These are phyloP conservation scores for Wallacemonas sp. DNA, from an alignment of 208 protist genomes.

Conservation along the genomic window DNA sequence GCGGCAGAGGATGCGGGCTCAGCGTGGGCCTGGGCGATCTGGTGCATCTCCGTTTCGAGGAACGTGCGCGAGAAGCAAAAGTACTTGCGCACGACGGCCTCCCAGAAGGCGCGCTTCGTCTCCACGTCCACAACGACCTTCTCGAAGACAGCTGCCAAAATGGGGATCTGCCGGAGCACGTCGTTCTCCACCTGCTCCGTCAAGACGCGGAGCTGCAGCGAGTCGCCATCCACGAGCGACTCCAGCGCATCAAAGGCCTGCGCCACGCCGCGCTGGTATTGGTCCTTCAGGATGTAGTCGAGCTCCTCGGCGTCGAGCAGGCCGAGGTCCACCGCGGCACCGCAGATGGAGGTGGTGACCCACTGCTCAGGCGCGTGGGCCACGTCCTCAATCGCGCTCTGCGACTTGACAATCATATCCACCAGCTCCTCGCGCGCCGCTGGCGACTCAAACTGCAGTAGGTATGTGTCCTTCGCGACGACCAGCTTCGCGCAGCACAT, in stretches of 20 bases:
- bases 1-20: background rate
- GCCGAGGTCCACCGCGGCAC: constrained; percentile 71
- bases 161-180: constrained; percentile 76
- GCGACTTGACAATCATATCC: constrained; percentile 34
- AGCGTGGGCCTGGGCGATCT: constrained; percentile 27
- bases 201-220: constrained; percentile 66
- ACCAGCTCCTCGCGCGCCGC: constrained; percentile 52
- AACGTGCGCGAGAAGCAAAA: constrained; percentile 88
- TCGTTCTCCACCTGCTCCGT: constrained; percentile 85
- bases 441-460: constrained; percentile 47
- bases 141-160: constrained; percentile 71
- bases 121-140: constrained; percentile 56
- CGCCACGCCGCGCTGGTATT: constrained; percentile 69
- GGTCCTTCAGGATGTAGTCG: constrained; percentile 43
- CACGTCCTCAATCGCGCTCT: constrained; percentile 19
- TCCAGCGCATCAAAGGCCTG: constrained; percentile 77
- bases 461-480: constrained; percentile 25
- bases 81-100: constrained; percentile 82
- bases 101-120: constrained; percentile 71
- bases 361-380: constrained; percentile 45
- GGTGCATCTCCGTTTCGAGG: constrained; percentile 71
- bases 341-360: constrained; percentile 58
- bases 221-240: constrained; percentile 66
- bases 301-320: constrained; percentile 50
- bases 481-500: constrained; percentile 47